phyloP scores from a whole-genome alignment of 2,329 filamentous ascomycete species.

The Cladosporium cucumerinum region DNA sequence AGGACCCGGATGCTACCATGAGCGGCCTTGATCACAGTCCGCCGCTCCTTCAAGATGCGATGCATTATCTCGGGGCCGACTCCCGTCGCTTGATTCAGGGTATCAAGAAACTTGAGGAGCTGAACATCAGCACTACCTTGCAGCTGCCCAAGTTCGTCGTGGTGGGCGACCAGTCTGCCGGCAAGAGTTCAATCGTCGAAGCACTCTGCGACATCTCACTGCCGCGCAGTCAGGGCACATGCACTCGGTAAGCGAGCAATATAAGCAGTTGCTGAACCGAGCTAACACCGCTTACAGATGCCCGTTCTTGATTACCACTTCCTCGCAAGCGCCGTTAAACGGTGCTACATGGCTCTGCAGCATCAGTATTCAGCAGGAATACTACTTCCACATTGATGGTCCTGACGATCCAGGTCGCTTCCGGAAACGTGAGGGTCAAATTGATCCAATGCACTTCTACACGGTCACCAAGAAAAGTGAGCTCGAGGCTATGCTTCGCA shows the following conservation, averaged over 20 bases:
- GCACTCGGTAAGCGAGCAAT: slow-evolving; percentile 49
- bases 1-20: slow-evolving; percentile 8
- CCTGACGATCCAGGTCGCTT: background rate
- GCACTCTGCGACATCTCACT: slow-evolving; percentile 62
- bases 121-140: slow-evolving; percentile 66
- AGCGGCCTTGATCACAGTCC: slow-evolving; percentile 8
- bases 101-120: slow-evolving; percentile 64
- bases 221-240: slow-evolving; percentile 67
- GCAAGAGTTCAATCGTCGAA: slow-evolving; percentile 67
- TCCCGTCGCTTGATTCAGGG: slow-evolving; percentile 64
- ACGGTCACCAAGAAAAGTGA: slow-evolving; percentile 58
- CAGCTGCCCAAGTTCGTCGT: slow-evolving; percentile 77
- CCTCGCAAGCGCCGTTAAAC: slow-evolving; percentile 45
- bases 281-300: slow-evolving; percentile 43
- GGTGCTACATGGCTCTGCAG: slow-evolving; percentile 60
- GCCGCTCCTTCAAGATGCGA: slow-evolving; percentile 17
- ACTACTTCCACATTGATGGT: slow-evolving; percentile 33
- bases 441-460: slow-evolving; percentile 56
- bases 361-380: slow-evolving; percentile 65
- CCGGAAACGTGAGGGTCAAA: background rate
- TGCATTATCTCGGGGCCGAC: slow-evolving; percentile 58
- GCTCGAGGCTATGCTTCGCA: slow-evolving; percentile 65
- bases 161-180: slow-evolving; percentile 79
- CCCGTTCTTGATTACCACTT: slow-evolving; percentile 74
- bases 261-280: background rate